Percentiles rank a stretch among this genome's conserved stretches.
Conservation (phyloP, 495 filamentous ascomycete genomes). For the Lindgomyces ingoldianus region DNA sequence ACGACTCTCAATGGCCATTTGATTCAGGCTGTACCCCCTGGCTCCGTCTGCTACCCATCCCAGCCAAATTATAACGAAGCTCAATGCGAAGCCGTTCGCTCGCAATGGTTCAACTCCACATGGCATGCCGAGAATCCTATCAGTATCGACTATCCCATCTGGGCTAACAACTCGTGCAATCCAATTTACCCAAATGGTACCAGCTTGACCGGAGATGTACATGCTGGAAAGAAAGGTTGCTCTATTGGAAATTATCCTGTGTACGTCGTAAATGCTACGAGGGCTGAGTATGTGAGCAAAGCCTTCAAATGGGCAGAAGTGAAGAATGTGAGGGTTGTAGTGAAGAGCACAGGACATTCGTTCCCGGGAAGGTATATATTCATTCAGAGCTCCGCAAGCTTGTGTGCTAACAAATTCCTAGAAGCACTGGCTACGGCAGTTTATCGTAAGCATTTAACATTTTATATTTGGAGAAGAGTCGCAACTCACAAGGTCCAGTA, state of each 20-base stretch:
- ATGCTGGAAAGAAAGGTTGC: slow-evolving; percentile 45
- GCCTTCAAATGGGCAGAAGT: slow-evolving; percentile 66
- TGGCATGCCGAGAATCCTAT: slow-evolving; percentile 34
- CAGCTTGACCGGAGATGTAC: slow-evolving; percentile 27
- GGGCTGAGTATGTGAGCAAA: slow-evolving; percentile 56
- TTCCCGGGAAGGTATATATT: slow-evolving; percentile 15
- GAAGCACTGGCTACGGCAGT: slow-evolving; percentile 31
- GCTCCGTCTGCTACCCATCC: slow-evolving; percentile 30
- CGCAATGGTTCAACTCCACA: slow-evolving; percentile 34
- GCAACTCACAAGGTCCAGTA: slow-evolving; percentile 8
- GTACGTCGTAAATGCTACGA: slow-evolving; percentile 62
- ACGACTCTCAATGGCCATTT: slow-evolving; percentile 19
- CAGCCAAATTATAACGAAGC: slow-evolving; percentile 27
- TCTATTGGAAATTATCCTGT: slow-evolving; percentile 59
- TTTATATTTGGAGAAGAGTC: background rate
- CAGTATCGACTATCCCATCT: slow-evolving; percentile 33
- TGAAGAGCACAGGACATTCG: slow-evolving; percentile 71
- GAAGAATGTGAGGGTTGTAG: slow-evolving; percentile 57
- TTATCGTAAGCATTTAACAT: slow-evolving; percentile 11
- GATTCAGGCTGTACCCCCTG: slow-evolving; percentile 25
- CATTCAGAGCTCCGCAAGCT: background rate
- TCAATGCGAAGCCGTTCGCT: slow-evolving; percentile 19
- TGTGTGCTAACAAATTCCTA: slow-evolving; percentile 3
- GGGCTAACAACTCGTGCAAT: slow-evolving; percentile 35
- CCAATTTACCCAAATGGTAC: slow-evolving; percentile 35